phyloP scores from a whole-genome alignment of 352 stramenopile species.

The Blastocystis sp. region DNA sequence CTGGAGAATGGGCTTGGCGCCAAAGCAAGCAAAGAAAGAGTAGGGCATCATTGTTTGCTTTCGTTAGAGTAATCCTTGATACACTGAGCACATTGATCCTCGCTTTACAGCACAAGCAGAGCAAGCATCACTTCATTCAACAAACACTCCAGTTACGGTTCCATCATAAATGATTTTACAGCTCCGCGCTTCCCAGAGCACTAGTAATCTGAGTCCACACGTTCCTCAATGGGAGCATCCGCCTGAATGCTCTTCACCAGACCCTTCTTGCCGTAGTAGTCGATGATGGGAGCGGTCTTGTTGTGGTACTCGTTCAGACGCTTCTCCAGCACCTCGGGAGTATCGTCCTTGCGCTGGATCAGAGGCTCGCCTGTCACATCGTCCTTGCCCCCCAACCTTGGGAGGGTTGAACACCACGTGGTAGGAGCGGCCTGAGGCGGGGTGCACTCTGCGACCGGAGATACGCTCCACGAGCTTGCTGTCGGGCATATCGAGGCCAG shows the following conservation, averaged over 20 bases:
- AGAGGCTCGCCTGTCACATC: constrained; percentile 89
- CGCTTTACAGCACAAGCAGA: neutral
- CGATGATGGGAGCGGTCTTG: constrained; percentile 91
- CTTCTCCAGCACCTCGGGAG: constrained; percentile 84
- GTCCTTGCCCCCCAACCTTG: constrained; percentile 81
- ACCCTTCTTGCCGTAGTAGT: constrained; percentile 75
- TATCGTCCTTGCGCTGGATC: constrained; percentile 95
- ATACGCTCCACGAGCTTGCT: constrained; percentile 91
- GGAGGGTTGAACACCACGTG: constrained; percentile 94
- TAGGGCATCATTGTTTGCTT: too few relatives aligned
- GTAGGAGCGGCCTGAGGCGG: constrained; percentile 88
- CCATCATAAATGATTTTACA: constrained; percentile 69
- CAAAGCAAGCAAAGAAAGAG: neutral
- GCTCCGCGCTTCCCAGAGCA: constrained; percentile 60
- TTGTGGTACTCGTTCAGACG: constrained; percentile 90
- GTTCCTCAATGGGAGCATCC: constrained; percentile 67
- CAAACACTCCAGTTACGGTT: neutral
- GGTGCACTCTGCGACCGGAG: constrained; percentile 90
- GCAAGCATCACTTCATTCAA: neutral
- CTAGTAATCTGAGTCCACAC: constrained; percentile 61
- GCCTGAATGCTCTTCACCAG: constrained; percentile 69
- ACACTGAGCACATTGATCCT: too few relatives aligned
- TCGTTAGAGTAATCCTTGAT: too few relatives aligned
- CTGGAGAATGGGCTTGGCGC: constrained; percentile 15
- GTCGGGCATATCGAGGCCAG: constrained; percentile 91